phyloP scores from a whole-genome alignment of 2,329 filamentous ascomycete genomes.

The Venturia carpophila region DNA sequence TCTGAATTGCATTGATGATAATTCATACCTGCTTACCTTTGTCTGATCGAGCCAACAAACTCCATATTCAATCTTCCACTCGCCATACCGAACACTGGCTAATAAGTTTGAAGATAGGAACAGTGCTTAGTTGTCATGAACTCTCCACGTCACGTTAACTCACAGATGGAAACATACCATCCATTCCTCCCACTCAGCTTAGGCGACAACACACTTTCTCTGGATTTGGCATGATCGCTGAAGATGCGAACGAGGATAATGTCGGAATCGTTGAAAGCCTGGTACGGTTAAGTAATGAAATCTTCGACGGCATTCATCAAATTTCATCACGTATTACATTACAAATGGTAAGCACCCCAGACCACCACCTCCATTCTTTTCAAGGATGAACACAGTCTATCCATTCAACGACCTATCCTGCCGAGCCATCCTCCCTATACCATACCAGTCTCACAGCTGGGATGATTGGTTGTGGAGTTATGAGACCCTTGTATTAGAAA shows the following conservation, averaged over 20 bases:
- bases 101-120: background rate
- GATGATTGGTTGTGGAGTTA: constrained; percentile 21
- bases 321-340: background rate
- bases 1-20: constrained; percentile 19
- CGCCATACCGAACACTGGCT: background rate
- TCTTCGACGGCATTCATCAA: background rate
- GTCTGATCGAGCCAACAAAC: constrained; percentile 16
- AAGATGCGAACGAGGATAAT: background rate
- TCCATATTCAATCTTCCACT: background rate
- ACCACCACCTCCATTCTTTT: background rate
- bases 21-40: constrained; percentile 19
- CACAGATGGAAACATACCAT: background rate
- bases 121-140: background rate
- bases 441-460: constrained; percentile 14
- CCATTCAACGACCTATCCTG: constrained; percentile 19
- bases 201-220: background rate
- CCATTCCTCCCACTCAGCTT: background rate
- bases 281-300: background rate
- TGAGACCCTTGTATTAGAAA: constrained; percentile 8
- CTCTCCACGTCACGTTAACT: background rate
- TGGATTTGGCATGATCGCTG: background rate
- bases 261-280: background rate
- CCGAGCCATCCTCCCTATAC: constrained; percentile 19
- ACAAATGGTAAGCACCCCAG: background rate
- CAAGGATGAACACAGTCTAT: constrained; percentile 19